Conservation (phyloP, 768 basidiomycete genomes). For the Rhodosporidiobolus sp. region DNA sequence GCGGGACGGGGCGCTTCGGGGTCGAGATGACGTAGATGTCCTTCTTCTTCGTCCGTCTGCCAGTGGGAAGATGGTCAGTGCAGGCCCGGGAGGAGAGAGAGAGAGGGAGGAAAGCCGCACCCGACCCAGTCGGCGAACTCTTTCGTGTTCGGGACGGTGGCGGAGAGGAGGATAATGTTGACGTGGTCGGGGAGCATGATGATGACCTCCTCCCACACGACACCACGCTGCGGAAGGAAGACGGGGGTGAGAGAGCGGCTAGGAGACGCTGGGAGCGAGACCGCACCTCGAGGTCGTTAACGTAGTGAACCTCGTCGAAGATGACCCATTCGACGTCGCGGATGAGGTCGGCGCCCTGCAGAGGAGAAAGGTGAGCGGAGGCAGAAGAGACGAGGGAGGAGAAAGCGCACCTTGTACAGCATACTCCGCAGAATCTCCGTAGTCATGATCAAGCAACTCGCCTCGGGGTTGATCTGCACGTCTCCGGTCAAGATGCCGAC, state of each 20-base stretch:
- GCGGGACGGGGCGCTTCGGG: constrained; percentile 87
- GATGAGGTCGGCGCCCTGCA: constrained; percentile 94
- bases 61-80: constrained; percentile 6
- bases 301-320: constrained; percentile 99
- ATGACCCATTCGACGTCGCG: constrained; percentile 99
- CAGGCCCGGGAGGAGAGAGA: not conserved
- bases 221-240: constrained; percentile 67
- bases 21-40: constrained; percentile 99
- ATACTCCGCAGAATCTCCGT: constrained; percentile 97
- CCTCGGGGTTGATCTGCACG: constrained; percentile 98
- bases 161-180: constrained; percentile 92
- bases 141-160: constrained; percentile 95
- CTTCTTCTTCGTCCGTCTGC: constrained; percentile 95
- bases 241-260: constrained; percentile 13
- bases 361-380: constrained; percentile 48
- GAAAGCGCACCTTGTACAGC: constrained; percentile 96
- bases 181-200: constrained; percentile 99
- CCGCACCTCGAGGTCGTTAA: constrained; percentile 91
- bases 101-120: constrained; percentile 55
- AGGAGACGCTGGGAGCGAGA: no score
- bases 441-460: constrained; percentile 93
- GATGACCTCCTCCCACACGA: constrained; percentile 99
- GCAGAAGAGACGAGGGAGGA: constrained; percentile 56
- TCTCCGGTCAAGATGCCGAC: constrained; percentile 97
- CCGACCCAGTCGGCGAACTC: constrained; percentile 99